Evolutionary conservation across 2,329 filamentous ascomycete species (phyloP), one percentile per base, ranked within the genome.

Genomic region (Penicillium sp.): DNA sequence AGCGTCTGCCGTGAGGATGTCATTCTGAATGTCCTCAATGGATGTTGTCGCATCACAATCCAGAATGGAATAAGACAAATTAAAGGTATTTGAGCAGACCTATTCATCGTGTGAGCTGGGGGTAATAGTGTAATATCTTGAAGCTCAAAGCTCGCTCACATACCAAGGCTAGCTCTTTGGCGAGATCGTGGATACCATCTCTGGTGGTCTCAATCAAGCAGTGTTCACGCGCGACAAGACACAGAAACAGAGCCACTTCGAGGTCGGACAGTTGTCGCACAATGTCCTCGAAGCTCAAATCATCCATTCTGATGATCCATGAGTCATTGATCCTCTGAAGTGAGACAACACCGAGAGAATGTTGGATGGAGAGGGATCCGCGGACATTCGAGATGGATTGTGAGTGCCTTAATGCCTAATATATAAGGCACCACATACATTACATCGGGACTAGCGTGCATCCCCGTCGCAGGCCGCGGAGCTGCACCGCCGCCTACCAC

Each of bases 171-270:
- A 95, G 75, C 69, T 95, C 89, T 45, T 82, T 78, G 38, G 84
- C 78, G n/a, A 95, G 75, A 56, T 84, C 79, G 67, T 87, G 78
- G 49, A 92, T 72, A 45, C 76, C 73, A 31, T 80, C 73, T 4
- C 74, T 67, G 2, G 84, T 80, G 13, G 88, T 87, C 70, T 89
- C 86, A 64, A 97, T 83, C 60, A 97, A 83, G 72, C 89, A 95
- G 69, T 97, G 91, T 69, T 95, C 88, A 57, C 85, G 81, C 52
- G 85, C 83, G 54, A 90, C 79, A 44, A 97, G 80, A 65, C 87
- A 91, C 44, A 96, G 81, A 35, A 97, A 78, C 12, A 87, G 75
- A 23, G 92, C 93, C 52, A 97, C 81, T 72, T 96, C 91, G 35
- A 96, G 78, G 73, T 96, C 91, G 63, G 86, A 88, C 55, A 97